Percentiles rank a stretch among this genome's conserved stretches.
Conservation (phyloP, 2,329 filamentous ascomycete species). For the Tolypocladium inflatum region DNA sequence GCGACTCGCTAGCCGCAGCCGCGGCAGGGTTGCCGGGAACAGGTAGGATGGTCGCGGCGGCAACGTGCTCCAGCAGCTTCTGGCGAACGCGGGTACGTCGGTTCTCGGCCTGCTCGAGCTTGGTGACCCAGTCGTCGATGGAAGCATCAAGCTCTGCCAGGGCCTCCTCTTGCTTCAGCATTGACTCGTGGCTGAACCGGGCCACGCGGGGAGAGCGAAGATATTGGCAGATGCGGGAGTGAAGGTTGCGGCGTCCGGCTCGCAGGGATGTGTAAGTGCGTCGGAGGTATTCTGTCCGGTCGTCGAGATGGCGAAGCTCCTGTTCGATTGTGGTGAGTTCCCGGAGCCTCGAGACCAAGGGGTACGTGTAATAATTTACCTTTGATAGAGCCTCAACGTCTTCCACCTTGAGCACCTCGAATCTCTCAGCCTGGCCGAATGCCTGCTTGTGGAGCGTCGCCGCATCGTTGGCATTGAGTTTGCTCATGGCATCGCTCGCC, state of each 20-base stretch:
- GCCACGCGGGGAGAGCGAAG: constrained; percentile 61
- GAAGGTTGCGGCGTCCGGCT: constrained; percentile 66
- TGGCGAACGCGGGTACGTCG: constrained; percentile 65
- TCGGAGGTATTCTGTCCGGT: constrained; percentile 68
- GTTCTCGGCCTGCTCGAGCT: constrained; percentile 74
- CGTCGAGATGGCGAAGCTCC: constrained; percentile 69
- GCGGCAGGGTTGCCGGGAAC: constrained; percentile 12
- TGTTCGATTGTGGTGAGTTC: constrained; percentile 15
- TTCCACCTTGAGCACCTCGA: constrained; percentile 52
- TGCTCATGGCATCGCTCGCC: constrained; percentile 39
- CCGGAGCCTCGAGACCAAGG: neutral
- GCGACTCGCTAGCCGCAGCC: constrained; percentile 23
- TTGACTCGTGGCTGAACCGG: constrained; percentile 63
- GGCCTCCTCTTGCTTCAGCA: constrained; percentile 73
- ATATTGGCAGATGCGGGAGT: constrained; percentile 68
- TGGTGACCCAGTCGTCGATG: constrained; percentile 72
- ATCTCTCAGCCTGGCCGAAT: constrained; percentile 50
- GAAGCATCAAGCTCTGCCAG: constrained; percentile 66
- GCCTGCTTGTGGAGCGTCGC: constrained; percentile 48
- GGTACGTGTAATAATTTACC: constrained; percentile 26
- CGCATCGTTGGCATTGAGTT: constrained; percentile 39
- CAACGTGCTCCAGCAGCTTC: constrained; percentile 74
- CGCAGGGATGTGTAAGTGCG: constrained; percentile 68
- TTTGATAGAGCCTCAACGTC: constrained; percentile 58
- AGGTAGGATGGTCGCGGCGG: constrained; percentile 54